Conservation (phyloP, 805 yeast genomes). For the Spathaspora boniae region DNA sequence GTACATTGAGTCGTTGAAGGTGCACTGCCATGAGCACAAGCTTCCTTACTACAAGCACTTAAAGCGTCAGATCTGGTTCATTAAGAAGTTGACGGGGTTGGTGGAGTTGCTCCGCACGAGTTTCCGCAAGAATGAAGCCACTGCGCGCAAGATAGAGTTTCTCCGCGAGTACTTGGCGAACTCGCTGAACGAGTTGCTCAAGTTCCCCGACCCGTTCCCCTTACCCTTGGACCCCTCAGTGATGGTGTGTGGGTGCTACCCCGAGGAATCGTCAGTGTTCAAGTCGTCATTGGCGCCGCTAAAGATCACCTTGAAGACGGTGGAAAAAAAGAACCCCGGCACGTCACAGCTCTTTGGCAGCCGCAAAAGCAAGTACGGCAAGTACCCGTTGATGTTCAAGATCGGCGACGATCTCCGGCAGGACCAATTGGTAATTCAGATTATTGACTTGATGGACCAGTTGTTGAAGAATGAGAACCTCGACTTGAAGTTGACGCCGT, state of each 20-base stretch:
- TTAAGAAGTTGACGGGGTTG: constrained; percentile 59
- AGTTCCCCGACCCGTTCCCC: constrained; percentile 49
- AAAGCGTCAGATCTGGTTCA: constrained; percentile 66
- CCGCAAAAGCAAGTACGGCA: constrained; percentile 28
- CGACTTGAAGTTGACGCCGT: constrained; percentile 84
- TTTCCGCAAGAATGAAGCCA: constrained; percentile 62
- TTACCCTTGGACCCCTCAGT: constrained; percentile 84
- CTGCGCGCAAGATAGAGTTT: constrained; percentile 70
- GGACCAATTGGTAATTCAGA: constrained; percentile 95
- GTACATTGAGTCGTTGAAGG: constrained; percentile 36
- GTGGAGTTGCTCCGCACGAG: constrained; percentile 59
- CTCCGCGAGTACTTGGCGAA: constrained; percentile 58
- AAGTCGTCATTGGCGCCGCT: constrained; percentile 89
- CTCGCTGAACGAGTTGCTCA: constrained; percentile 35
- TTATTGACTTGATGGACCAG: constrained; percentile 86
- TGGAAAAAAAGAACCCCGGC: constrained; percentile 15
- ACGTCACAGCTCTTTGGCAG: constrained; percentile 34
- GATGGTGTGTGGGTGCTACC: constrained; percentile 67
- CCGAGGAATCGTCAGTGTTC: constrained; percentile 81
- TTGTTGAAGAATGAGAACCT: constrained; percentile 84
- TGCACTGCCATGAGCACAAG: constrained; percentile 22
- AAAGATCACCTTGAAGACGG: constrained; percentile 71
- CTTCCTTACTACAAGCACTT: constrained; percentile 34
- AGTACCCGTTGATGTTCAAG: constrained; percentile 85
- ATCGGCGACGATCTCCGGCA: constrained; percentile 95